These are phyloP conservation scores for Tetracentron sinense DNA, from an alignment of 164 flowering plant species.

Conservation along the genomic window DNA sequence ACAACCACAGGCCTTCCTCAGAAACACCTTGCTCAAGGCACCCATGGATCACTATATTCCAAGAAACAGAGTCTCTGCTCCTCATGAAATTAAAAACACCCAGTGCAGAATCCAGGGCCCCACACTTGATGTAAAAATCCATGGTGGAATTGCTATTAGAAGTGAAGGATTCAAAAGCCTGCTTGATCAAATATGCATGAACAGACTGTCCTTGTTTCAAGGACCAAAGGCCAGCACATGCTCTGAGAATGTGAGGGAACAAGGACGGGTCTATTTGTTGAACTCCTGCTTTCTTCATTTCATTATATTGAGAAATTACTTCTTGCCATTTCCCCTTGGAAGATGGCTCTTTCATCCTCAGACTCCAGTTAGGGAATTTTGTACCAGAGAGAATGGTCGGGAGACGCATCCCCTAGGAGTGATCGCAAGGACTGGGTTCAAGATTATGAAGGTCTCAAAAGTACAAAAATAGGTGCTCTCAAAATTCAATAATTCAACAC, in stretches of 20 bases:
- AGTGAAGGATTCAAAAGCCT: slow-evolving; percentile 46
- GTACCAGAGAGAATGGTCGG: slow-evolving; percentile 11
- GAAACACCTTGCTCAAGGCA: slow-evolving; percentile 32
- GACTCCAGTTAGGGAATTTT: slow-evolving; percentile 25
- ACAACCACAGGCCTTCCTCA: slow-evolving; percentile 50
- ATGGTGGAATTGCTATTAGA: slow-evolving; percentile 58
- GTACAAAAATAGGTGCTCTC: too few species aligned
- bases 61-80: slow-evolving; percentile 58
- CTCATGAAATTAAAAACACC: slow-evolving; percentile 36
- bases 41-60: slow-evolving; percentile 70
- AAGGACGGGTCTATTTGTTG: slow-evolving; percentile 37
- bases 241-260: slow-evolving; percentile 52
- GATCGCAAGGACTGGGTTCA: too few species aligned
- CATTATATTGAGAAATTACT: slow-evolving; percentile 37
- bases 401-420: slow-evolving; percentile 24
- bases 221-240: slow-evolving; percentile 37
- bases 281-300: slow-evolving; percentile 29
- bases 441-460: too few species aligned
- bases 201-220: slow-evolving; percentile 38
- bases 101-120: slow-evolving; percentile 34
- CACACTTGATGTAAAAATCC: slow-evolving; percentile 61
- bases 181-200: slow-evolving; percentile 55
- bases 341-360: slow-evolving; percentile 34
- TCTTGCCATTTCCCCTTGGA: slow-evolving; percentile 44
- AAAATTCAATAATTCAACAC: too few species aligned